Evolutionary conservation across 2,329 filamentous ascomycete genomes (phyloP).

Genomic region (Coniochaeta ligniaria): DNA sequence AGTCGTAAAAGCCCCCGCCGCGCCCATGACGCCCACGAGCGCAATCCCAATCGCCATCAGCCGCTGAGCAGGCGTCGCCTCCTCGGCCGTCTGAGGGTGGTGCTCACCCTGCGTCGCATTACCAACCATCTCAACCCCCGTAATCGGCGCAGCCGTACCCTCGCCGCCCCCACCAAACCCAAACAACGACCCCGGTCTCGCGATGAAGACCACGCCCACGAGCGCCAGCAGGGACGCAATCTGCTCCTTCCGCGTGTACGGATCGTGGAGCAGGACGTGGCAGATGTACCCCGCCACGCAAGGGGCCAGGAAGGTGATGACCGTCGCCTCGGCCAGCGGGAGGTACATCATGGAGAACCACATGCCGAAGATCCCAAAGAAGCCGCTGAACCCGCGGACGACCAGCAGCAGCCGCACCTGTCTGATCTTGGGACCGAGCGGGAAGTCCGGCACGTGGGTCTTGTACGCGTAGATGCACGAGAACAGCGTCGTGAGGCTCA

Average conservation of each 20-base stretch:
- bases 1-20: constrained; percentile 64
- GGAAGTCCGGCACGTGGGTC: constrained; percentile 58
- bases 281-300: constrained; percentile 75
- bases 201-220: constrained; percentile 75
- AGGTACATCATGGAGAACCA: constrained; percentile 65
- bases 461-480: constrained; percentile 70
- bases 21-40: constrained; percentile 70
- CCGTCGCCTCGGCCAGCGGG: constrained; percentile 78
- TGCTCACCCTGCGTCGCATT: neutral
- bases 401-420: constrained; percentile 63
- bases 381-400: constrained; percentile 61
- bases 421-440: constrained; percentile 50
- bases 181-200: constrained; percentile 48
- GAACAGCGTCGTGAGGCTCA: constrained; percentile 63
- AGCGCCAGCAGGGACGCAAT: constrained; percentile 70
- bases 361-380: constrained; percentile 71
- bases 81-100: constrained; percentile 18
- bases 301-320: constrained; percentile 81
- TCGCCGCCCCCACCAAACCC: constrained; percentile 16
- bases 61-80: constrained; percentile 54
- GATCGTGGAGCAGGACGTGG: constrained; percentile 65
- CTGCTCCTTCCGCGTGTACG: constrained; percentile 71
- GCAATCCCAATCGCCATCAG: constrained; percentile 64
- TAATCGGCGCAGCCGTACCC: neutral
- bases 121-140: neutral